A percentile compares a stretch with the other conserved stretches of the same genome.
These are phyloP conservation scores for Fragaria vesca DNA, from an alignment of 306 rosid species.

Conservation along the genomic window DNA sequence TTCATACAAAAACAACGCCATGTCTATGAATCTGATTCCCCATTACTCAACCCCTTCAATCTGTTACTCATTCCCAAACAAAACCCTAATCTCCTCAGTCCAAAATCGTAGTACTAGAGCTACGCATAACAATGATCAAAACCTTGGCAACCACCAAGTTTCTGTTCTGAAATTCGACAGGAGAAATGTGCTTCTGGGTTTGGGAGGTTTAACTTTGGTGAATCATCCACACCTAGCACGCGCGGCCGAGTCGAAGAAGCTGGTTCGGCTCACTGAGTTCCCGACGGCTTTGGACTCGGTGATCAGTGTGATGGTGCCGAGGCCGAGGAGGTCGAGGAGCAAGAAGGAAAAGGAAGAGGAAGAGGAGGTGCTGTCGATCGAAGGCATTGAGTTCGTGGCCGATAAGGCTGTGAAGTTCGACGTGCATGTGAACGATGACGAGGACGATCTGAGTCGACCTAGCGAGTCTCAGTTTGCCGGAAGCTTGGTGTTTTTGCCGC, in stretches of 20 bases:
- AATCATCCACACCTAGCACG: background rate
- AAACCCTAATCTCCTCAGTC: background rate
- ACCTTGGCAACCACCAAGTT: background rate
- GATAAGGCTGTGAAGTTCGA: constrained; percentile 46
- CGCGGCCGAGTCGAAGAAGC: background rate
- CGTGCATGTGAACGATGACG: constrained; percentile 58
- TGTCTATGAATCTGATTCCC: background rate
- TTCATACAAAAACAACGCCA: background rate
- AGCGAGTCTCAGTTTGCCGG: constrained; percentile 61
- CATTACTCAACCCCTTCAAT: background rate
- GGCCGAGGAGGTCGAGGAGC: constrained; percentile 39
- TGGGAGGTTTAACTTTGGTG: constrained; percentile 52
- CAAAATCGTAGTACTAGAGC: background rate
- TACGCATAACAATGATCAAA: constrained; percentile 1
- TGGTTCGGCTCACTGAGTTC: background rate
- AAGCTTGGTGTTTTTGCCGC: constrained; percentile 66
- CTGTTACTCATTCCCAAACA: background rate
- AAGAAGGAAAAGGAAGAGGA: constrained; percentile 48
- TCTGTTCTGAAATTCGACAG: background rate
- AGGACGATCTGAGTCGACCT: constrained; percentile 17
- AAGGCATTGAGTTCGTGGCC: constrained; percentile 30
- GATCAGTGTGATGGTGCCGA: constrained; percentile 19
- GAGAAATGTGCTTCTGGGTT: constrained; percentile 51
- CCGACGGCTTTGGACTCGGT: constrained; percentile 4
- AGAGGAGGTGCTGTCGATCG: constrained; percentile 52